Evolutionary conservation across 2,329 filamentous ascomycete species (phyloP).

Genomic region (Paecilomyces sp.): DNA sequence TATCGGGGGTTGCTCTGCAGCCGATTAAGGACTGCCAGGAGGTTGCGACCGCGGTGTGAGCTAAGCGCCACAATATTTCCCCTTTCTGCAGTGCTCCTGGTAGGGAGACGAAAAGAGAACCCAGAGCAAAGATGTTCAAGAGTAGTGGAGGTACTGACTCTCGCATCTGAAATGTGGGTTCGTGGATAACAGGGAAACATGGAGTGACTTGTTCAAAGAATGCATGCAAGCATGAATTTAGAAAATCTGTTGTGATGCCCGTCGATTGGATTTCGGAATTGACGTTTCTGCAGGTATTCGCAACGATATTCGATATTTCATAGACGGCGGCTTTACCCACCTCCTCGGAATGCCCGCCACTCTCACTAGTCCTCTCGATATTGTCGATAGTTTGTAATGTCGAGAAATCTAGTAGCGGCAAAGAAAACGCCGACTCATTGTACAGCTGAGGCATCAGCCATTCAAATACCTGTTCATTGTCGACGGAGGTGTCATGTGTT

Average conservation of each 20-base stretch:
- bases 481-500: neutral
- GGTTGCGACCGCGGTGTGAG: conserved; percentile 13
- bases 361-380: neutral
- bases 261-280: conserved; percentile 10
- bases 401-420: neutral
- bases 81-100: conserved; percentile 9
- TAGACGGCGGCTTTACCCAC: conserved; percentile 9
- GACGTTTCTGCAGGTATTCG: conserved; percentile 11
- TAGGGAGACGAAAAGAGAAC: conserved; percentile 11
- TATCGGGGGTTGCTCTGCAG: conserved; percentile 9
- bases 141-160: conserved; percentile 10
- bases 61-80: conserved; percentile 14
- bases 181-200: conserved; percentile 11
- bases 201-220: conserved; percentile 10
- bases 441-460: neutral
- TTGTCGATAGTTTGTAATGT: neutral
- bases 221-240: conserved; percentile 12
- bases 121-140: conserved; percentile 13
- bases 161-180: conserved; percentile 8
- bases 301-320: conserved; percentile 10
- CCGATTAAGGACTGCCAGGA: conserved; percentile 12
- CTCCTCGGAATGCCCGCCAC: neutral
- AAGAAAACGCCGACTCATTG: neutral
- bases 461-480: neutral
- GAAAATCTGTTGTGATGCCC: conserved; percentile 11